phyloP scores from a whole-genome alignment of 768 basidiomycete genomes.

The Sporobolomyces pararoseus region DNA sequence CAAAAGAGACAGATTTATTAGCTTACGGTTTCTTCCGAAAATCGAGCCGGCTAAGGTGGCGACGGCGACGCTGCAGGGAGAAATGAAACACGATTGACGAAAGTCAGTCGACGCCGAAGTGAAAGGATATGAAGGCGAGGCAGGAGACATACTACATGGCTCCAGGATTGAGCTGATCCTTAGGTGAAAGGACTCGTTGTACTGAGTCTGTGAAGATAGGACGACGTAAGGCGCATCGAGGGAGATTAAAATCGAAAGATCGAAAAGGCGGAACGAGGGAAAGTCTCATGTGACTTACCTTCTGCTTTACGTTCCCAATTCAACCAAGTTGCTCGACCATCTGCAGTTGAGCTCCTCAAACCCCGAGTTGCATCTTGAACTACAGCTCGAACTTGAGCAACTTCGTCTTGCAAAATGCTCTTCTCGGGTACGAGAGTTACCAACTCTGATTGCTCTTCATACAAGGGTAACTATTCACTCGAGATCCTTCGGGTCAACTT shows the following conservation, averaged over 20 bases:
- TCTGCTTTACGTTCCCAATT: constrained; percentile 78
- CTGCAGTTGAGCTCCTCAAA: constrained; percentile 66
- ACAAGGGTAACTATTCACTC: constrained; percentile 69
- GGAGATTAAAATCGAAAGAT: neutral
- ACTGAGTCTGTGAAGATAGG: constrained; percentile 60
- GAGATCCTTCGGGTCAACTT: neutral
- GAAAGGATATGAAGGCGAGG: neutral
- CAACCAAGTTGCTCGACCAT: constrained; percentile 75
- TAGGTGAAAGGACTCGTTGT: constrained; percentile 71
- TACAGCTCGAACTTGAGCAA: constrained; percentile 65
- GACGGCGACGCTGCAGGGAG: constrained; percentile 67
- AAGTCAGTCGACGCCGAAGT: neutral
- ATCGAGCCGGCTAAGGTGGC: constrained; percentile 84
- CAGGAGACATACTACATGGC: constrained; percentile 61
- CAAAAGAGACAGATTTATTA: neutral
- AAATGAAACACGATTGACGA: too few relatives aligned
- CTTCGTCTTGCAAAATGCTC: constrained; percentile 70
- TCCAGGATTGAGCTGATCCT: constrained; percentile 83
- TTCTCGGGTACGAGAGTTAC: constrained; percentile 65
- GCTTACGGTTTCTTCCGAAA: constrained; percentile 67
- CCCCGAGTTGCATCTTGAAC: constrained; percentile 59
- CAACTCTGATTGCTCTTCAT: constrained; percentile 62
- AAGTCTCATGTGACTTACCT: too few relatives aligned
- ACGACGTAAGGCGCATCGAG: neutral
- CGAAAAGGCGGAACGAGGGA: neutral